These are phyloP conservation scores for Cutaneotrichosporon arboriforme DNA, from an alignment of 1,284 basidiomycete genomes.

Conservation along the genomic window DNA sequence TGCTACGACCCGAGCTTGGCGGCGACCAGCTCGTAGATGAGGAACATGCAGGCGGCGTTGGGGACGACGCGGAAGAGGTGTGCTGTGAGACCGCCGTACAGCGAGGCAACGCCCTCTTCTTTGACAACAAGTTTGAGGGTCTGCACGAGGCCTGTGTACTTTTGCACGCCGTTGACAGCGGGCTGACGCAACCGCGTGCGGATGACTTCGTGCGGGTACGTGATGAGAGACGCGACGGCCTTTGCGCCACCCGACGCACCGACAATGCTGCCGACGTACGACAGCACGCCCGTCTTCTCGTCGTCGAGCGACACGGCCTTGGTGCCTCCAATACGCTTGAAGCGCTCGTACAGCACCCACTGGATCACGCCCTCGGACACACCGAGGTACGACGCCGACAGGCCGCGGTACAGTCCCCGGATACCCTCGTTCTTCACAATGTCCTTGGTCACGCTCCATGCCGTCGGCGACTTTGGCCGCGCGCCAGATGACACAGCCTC, in stretches of 20 bases:
- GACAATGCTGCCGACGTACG: constrained; percentile 62
- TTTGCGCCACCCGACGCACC: constrained; percentile 91
- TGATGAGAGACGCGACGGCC: constrained; percentile 84
- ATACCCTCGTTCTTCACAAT: constrained; percentile 80
- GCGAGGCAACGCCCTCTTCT: constrained; percentile 68
- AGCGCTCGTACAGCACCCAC: constrained; percentile 87
- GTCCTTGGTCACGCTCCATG: constrained; percentile 59
- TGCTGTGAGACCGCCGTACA: constrained; percentile 90
- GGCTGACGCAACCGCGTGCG: constrained; percentile 90
- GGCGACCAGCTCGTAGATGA: constrained; percentile 49
- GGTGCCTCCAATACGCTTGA: constrained; percentile 35
- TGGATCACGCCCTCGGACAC: constrained; percentile 96
- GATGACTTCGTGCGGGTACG: constrained; percentile 95
- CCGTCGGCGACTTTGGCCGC: constrained; percentile 21
- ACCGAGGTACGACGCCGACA: constrained; percentile 91
- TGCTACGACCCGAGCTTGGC: constrained; percentile 26
- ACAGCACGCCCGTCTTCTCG: constrained; percentile 52
- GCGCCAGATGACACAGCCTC: constrained; percentile 11
- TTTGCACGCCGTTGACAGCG: constrained; percentile 53
- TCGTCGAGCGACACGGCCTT: constrained; percentile 15
- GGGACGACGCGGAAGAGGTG: constrained; percentile 96
- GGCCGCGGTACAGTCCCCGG: constrained; percentile 85
- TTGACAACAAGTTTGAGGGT: constrained; percentile 78
- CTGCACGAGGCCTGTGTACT: constrained; percentile 81
- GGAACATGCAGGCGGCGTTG: constrained; percentile 91